Conservation (phyloP, 352 stramenopile genomes). For the Globisporangium heterothallicum region DNA sequence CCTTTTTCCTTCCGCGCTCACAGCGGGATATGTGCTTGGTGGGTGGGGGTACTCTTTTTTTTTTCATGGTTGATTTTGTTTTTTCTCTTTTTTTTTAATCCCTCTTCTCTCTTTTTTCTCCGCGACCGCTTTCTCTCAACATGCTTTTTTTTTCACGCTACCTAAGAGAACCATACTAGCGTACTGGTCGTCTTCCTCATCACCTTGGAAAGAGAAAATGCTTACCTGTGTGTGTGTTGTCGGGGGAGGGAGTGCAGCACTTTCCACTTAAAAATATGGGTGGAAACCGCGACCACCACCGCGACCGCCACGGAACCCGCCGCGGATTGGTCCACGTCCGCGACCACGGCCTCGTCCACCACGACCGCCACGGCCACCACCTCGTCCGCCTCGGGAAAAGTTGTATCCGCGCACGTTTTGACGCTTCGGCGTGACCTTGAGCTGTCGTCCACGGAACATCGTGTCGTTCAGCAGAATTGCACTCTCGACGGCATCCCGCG, state of each 20-base stretch:
- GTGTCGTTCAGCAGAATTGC: constrained; percentile 90
- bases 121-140: constrained; percentile 12
- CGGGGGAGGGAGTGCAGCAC: not conserved
- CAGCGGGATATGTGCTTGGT: not conserved
- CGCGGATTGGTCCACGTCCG: constrained; percentile 43
- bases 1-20: not conserved
- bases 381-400: constrained; percentile 46
- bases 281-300: constrained; percentile 70
- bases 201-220: constrained; percentile 11
- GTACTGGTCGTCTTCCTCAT: constrained; percentile 8
- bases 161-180: not conserved
- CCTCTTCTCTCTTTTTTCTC: constrained; percentile 24
- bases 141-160: constrained; percentile 7
- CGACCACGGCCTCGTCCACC: constrained; percentile 34
- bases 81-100: constrained; percentile 15
- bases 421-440: constrained; percentile 88
- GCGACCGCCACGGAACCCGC: constrained; percentile 63
- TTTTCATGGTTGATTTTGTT: constrained; percentile 21
- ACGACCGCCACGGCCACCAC: constrained; percentile 36
- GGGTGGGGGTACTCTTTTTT: constrained; percentile 15
- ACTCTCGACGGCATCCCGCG: constrained; percentile 83
- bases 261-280: constrained; percentile 43
- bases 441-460: constrained; percentile 86
- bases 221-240: constrained; percentile 4
- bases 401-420: constrained; percentile 83